A percentile compares a stretch with the other conserved stretches of the same genome.
Conservation (phyloP, 2,329 filamentous ascomycete genomes). For the Fusarium heterosporum region DNA sequence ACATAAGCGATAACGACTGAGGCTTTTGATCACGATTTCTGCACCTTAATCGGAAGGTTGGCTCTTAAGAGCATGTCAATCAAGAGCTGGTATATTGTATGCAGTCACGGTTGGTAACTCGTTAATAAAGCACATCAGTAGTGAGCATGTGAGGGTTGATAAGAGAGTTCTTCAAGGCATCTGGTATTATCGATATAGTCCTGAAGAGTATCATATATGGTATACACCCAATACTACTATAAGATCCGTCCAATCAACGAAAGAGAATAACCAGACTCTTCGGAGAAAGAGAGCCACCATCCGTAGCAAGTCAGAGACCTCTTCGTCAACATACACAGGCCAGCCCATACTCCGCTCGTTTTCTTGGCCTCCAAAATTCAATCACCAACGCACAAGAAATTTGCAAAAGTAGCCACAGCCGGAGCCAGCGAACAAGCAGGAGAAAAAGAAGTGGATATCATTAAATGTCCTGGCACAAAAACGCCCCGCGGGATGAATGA, state of each 20-base stretch:
- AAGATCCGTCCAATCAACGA: conserved; percentile 6
- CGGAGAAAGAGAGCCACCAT: conserved; percentile 13
- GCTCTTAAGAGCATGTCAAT: not conserved
- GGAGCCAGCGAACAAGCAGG: conserved; percentile 13
- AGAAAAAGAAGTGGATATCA: conserved; percentile 49
- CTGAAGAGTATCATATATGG: conserved; percentile 12
- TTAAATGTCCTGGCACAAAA: conserved; percentile 50
- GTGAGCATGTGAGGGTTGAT: not conserved
- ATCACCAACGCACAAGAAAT: conserved; percentile 19
- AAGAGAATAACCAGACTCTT: conserved; percentile 26
- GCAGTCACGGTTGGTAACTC: not conserved
- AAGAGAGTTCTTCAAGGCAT: not conserved
- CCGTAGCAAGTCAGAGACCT: conserved; percentile 17
- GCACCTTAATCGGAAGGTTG: not conserved
- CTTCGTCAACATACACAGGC: conserved; percentile 30
- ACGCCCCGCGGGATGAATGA: conserved; percentile 41
- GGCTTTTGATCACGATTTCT: not conserved
- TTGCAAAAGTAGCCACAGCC: conserved; percentile 15
- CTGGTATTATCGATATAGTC: not conserved
- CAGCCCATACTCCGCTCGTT: conserved; percentile 42
- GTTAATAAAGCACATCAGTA: not conserved
- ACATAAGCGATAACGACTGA: not conserved
- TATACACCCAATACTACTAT: conserved; percentile 7
- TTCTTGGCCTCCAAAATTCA: conserved; percentile 5
- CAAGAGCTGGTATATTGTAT: conserved; percentile 4